Conservation (phyloP, 495 filamentous ascomycete species). For the Aspergillus sparsus region DNA sequence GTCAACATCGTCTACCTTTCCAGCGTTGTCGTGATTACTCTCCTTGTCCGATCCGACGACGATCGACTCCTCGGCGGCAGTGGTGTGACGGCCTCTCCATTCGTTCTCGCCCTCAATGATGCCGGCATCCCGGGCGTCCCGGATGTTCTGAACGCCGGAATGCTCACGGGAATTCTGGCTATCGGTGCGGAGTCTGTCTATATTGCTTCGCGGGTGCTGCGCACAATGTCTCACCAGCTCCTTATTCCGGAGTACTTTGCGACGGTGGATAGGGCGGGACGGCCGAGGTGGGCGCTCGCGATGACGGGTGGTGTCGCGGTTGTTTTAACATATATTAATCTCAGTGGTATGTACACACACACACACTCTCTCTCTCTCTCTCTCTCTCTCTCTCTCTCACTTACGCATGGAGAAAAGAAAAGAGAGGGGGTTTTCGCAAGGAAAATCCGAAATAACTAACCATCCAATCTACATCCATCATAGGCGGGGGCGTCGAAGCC, state of each 20-base stretch:
- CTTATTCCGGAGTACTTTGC: constrained; percentile 27
- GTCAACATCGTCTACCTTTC: constrained; percentile 34
- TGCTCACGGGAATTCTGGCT: constrained; percentile 32
- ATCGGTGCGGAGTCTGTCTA: constrained; percentile 35
- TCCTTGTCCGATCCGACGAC: constrained; percentile 30
- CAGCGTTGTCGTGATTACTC: constrained; percentile 28
- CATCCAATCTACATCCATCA: too few species aligned
- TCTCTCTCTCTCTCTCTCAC: too few species aligned
- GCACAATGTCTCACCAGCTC: constrained; percentile 31
- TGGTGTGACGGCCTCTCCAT: constrained; percentile 34
- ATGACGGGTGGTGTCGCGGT: constrained; percentile 27
- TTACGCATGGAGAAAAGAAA: too few species aligned
- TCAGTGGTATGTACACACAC: constrained; percentile 14
- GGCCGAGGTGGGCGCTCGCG: constrained; percentile 26
- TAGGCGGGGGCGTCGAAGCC: constrained; percentile 12
- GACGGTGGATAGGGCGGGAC: constrained; percentile 28
- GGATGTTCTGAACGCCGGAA: constrained; percentile 32
- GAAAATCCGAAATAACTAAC: too few species aligned
- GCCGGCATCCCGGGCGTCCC: constrained; percentile 31
- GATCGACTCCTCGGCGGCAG: constrained; percentile 28
- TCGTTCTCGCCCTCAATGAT: constrained; percentile 35
- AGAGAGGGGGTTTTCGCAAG: too few species aligned
- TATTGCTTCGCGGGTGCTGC: constrained; percentile 33
- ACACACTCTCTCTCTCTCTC: too few species aligned
- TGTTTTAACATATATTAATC: constrained; percentile 33